Base-by-base conservation (phyloP, 495 filamentous ascomycete species). In the Parachaetomium inaequale region DNA sequence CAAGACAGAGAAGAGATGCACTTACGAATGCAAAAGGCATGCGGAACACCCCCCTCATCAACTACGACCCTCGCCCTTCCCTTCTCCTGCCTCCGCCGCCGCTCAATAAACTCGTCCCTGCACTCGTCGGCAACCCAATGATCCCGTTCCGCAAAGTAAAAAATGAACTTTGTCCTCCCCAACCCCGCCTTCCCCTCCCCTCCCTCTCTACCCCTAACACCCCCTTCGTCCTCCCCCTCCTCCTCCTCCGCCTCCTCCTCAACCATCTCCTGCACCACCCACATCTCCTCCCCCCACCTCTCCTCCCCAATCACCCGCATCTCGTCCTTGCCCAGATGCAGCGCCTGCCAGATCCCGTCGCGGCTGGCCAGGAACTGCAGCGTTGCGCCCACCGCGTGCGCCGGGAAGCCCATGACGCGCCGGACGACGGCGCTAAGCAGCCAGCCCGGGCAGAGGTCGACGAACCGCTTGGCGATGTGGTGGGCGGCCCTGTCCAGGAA, bases 1-100 rank as follows among this genome's bases (percentile, higher is more conserved):
- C 64, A 45, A 67, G 59, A 0, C 52, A 56, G 38, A 69, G 28
- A 23, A 6, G 15, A 40, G n/a, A 59, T 47, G 46, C 58, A 83
- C 86, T 83, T 68, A 88, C 86, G 79, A 54, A 93, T 82, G 72
- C 88, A 92, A 75, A 96, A 96, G 0, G 81, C 88, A 81, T 96
- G 92, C 38, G 88, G 88, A 62, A 93, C 75, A 0, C 82, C 82
- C 26, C 84, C 80, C 63, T 91, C 83, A 70, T 91, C 90, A 66
- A 96, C 80, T 58, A 89, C 67, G 81, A 95, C 51, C 26, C 70
- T 69, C 36, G 76, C 71, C n/a, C 62, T 65, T 25, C 32, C 38
- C 25, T 55, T 68, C 31, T 66, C 64, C 57, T 72, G 68, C 55
- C 66, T 66, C 55, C 65, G 70, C 55, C 87, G 70, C 4, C 79